phyloP scores from a whole-genome alignment of 225 moss, liverwort and hornwort genomes.

The Pseudisothecium myosuroides region DNA sequence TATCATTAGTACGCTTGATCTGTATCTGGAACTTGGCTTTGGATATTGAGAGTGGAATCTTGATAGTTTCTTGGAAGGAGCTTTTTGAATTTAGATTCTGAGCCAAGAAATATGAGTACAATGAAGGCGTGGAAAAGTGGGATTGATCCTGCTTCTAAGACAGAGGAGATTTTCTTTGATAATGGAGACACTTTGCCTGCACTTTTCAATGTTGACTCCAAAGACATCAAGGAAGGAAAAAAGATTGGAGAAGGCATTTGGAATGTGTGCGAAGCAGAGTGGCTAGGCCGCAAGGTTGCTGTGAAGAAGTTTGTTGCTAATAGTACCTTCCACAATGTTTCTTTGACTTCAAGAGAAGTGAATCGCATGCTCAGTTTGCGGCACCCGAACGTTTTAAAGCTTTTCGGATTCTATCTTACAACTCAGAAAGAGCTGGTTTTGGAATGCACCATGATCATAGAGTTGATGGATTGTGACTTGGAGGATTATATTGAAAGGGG shows the following conservation, averaged over 20 bases:
- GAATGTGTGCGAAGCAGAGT: not conserved
- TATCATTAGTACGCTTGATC: no score
- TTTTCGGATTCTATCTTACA: not conserved
- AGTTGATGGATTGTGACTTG: not conserved
- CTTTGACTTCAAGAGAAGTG: not conserved
- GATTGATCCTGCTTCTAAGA: not conserved
- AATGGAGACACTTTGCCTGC: no score
- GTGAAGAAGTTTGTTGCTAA: not conserved
- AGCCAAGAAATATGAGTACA: fast-evolving
- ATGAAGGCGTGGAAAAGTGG: not conserved
- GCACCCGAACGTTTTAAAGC: not conserved
- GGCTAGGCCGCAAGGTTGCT: not conserved
- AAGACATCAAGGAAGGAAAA: not conserved
- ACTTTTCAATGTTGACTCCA: not conserved
- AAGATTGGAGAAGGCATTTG: not conserved
- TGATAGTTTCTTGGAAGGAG: no score
- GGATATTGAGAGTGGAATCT: no score
- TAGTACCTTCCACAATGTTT: fast-evolving
- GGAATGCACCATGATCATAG: not conserved
- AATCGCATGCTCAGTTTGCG: not conserved
- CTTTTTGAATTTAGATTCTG: fast-evolving
- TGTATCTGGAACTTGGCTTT: no score
- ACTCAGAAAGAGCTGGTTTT: not conserved
- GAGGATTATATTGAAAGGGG: not conserved
- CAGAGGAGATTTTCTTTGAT: not conserved